Evolutionary conservation across 2,329 filamentous ascomycete genomes (phyloP), one percentile per base, ranked within the genome.

Genomic region (Pyrenochaeta sp.): DNA sequence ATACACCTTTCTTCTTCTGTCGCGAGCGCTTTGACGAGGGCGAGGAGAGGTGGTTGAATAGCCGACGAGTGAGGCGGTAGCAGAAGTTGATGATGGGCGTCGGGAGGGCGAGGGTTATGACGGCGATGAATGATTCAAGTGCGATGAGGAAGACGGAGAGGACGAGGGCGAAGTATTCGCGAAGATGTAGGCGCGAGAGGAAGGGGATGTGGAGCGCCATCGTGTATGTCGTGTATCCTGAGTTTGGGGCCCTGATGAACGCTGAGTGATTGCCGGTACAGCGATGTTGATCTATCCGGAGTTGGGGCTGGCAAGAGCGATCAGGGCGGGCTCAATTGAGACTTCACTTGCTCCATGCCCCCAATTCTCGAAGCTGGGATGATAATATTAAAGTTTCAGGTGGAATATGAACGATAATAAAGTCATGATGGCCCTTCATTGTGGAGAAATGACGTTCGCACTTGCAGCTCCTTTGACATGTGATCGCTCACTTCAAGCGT

Each of bases 31-130:
- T 90, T 40, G 88, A 86, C 59, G 89, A 88, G 1, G 89, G 86
- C 2, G 91, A 88, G 0, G 90, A 89, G 46, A 95, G 85, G 52
- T 85, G 81, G 71, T 97, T 93, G 81, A 97, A 98, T 7, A 96
- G 77, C 28, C 88, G 86, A 68, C 92, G 90, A 6, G 93, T 97
- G 44, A 89, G 86, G 66, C 88, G 86, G 78, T 98, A 97, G 77
- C 88, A 93, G 68, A 97, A 85, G 56, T 85, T 84, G 68, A 98
- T 91, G 44, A 98, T 84, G 15, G 93, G 90, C 25, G 88, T 86
- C 27, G 94, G 95, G 42, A 99, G 85, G 36, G 92, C 91, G 61
- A 97, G 86, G 1, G 95, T 98, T 61, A 97, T 86, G 57, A 96
- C 83, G 69, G 94, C 89, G 69, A 97, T 90, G 59, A 96, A 72